A percentile compares a stretch with the other conserved stretches of the same genome.
Conservation (phyloP, 2,329 filamentous ascomycete genomes). For the Cadophora sp. region DNA sequence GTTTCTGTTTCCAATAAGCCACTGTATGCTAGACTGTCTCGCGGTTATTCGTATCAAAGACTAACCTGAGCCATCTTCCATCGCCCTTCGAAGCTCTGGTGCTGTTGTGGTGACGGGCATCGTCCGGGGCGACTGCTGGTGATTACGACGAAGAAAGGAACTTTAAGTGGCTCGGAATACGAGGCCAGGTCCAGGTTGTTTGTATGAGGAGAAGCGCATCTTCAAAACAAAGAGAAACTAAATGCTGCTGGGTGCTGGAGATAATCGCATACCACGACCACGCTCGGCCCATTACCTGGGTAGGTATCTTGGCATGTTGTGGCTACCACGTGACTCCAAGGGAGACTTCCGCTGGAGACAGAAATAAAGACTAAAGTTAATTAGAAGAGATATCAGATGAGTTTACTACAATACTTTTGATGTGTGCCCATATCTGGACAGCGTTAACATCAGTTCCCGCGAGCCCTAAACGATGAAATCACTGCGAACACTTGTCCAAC, state of each 20-base stretch:
- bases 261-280: slow-evolving; percentile 2
- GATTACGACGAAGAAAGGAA: slow-evolving; percentile 6
- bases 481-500: too few relatives aligned
- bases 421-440: too few relatives aligned
- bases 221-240: neutral
- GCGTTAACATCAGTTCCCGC: too few relatives aligned
- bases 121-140: slow-evolving; percentile 8
- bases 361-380: too few relatives aligned
- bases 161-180: neutral
- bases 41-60: slow-evolving; percentile 5
- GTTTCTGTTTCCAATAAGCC: slow-evolving; percentile 19
- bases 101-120: slow-evolving; percentile 8
- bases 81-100: slow-evolving; percentile 13
- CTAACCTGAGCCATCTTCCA: slow-evolving; percentile 14
- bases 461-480: too few relatives aligned
- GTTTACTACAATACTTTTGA: too few relatives aligned
- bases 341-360: too few relatives aligned
- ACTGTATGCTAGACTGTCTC: neutral
- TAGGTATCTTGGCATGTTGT: too few relatives aligned
- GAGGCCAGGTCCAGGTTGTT: slow-evolving; percentile 2
- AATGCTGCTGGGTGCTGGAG: neutral
- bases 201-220: slow-evolving; percentile 5
- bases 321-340: too few relatives aligned
- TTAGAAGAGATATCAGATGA: too few relatives aligned
- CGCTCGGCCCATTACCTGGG: neutral